A percentile compares a stretch with the other conserved stretches of the same genome.
phyloP scores from a whole-genome alignment of 148 eudicot species.

The Pharnaceum exiguum region DNA sequence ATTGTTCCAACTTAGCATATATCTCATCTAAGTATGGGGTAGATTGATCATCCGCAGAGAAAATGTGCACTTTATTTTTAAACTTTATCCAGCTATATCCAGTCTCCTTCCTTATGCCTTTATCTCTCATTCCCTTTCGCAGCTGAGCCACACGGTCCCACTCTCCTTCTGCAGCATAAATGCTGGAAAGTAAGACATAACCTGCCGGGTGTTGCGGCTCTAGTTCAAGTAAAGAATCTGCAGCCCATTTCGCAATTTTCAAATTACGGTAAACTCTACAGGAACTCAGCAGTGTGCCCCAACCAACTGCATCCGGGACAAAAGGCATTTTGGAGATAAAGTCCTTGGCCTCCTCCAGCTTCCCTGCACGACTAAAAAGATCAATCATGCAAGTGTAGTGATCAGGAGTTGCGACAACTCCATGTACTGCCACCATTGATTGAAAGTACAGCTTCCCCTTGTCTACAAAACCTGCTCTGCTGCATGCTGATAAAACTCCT shows the following conservation, averaged over 20 bases:
- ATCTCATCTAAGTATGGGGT: constrained; percentile 67
- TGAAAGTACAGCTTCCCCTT: constrained; percentile 66
- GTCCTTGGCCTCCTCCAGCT: constrained; percentile 62
- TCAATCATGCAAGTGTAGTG: constrained; percentile 97
- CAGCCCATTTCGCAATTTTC: constrained; percentile 93
- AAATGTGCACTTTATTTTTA: constrained; percentile 65
- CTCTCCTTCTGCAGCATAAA: constrained; percentile 69
- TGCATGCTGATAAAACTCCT: constrained; percentile 87
- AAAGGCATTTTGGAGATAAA: constrained; percentile 76
- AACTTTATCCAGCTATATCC: constrained; percentile 94
- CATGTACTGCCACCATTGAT: constrained; percentile 57
- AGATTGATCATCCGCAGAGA: constrained; percentile 86
- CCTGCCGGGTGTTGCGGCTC: constrained; percentile 84
- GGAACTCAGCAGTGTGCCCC: constrained; percentile 88
- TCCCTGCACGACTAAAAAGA: constrained; percentile 78
- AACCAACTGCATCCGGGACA: constrained; percentile 75
- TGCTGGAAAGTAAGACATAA: constrained; percentile 70
- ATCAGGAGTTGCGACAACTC: constrained; percentile 56
- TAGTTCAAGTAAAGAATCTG: constrained; percentile 58
- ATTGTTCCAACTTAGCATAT: constrained; percentile 48
- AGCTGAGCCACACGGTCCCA: constrained; percentile 82
- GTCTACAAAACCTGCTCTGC: constrained; percentile 89
- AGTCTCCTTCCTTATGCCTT: constrained; percentile 70
- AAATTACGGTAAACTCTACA: constrained; percentile 64
- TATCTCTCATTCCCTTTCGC: constrained; percentile 71